A percentile compares a stretch with the other conserved stretches of the same genome.
Evolutionary conservation across 768 basidiomycete genomes (phyloP).

Genomic region (Symmetrospora coprosmae): DNA sequence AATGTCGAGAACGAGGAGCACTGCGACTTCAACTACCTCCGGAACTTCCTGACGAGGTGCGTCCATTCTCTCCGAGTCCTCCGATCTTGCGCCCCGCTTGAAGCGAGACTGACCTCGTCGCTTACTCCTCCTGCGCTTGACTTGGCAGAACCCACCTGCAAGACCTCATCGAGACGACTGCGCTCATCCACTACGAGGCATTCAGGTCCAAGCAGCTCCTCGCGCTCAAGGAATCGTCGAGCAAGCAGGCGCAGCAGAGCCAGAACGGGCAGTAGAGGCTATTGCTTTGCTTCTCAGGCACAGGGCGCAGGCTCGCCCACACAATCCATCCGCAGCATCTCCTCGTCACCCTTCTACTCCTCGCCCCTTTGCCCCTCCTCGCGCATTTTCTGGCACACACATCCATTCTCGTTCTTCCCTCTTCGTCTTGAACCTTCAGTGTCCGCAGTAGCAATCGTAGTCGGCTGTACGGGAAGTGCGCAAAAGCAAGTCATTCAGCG

Average conservation of each 20-base stretch:
- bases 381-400: too few species aligned
- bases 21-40: slow-evolving; percentile 94
- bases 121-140: neutral
- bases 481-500: too few species aligned
- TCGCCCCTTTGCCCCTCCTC: too few species aligned
- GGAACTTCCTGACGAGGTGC: slow-evolving; percentile 86
- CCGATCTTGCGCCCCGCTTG: neutral
- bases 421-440: too few species aligned
- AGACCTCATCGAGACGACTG: slow-evolving; percentile 96
- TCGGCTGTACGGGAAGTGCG: too few species aligned
- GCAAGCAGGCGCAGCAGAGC: slow-evolving; percentile 29
- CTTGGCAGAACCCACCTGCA: slow-evolving; percentile 77
- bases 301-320: too few species aligned
- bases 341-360: too few species aligned
- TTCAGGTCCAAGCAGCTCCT: slow-evolving; percentile 97
- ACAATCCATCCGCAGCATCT: too few species aligned
- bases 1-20: slow-evolving; percentile 93
- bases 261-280: too few species aligned
- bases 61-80: slow-evolving; percentile 33
- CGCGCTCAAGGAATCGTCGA: slow-evolving; percentile 86
- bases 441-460: too few species aligned
- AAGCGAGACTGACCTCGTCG: neutral
- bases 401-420: too few species aligned
- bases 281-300: too few species aligned
- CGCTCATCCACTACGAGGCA: slow-evolving; percentile 97